A percentile compares a stretch with the other conserved stretches of the same genome.
Conservation (phyloP, 169 alveolate genomes). For the Toxoplasma gondii region DNA sequence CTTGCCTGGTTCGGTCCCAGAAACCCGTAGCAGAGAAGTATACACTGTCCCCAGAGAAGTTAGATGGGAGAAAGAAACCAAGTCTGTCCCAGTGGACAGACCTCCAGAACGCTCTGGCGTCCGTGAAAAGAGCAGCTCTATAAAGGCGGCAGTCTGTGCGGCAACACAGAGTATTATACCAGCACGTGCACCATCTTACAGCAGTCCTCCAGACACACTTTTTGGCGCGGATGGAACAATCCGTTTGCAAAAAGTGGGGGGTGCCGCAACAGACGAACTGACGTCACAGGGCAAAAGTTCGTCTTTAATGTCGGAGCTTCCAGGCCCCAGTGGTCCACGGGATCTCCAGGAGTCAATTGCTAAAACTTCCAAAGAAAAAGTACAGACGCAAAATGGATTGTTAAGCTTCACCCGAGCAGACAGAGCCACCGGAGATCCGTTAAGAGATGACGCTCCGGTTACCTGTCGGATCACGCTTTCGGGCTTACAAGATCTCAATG, state of each 20-base stretch:
- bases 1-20: conserved; percentile 6
- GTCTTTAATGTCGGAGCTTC: too few species aligned
- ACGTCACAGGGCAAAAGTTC: too few species aligned
- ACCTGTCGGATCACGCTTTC: background rate
- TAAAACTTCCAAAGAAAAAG: too few species aligned
- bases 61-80: background rate
- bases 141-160: background rate
- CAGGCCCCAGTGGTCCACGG: too few species aligned
- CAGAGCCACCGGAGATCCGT: too few species aligned
- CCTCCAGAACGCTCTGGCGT: background rate
- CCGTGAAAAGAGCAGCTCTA: background rate
- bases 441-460: background rate
- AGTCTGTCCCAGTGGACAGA: too few species aligned
- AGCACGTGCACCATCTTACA: background rate
- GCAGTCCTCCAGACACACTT: background rate
- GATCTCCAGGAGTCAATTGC: too few species aligned
- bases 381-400: too few species aligned
- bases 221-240: background rate
- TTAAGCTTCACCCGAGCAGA: too few species aligned
- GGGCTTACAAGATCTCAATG: background rate
- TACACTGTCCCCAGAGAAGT: background rate
- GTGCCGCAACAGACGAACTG: too few species aligned
- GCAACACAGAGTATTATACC: background rate
- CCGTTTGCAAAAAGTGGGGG: background rate
- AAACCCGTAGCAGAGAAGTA: background rate